Evolutionary conservation across 1,139 yeast genomes (phyloP), one percentile per base, ranked within the genome.

Genomic region (Debaryomycetaceae sp.): DNA sequence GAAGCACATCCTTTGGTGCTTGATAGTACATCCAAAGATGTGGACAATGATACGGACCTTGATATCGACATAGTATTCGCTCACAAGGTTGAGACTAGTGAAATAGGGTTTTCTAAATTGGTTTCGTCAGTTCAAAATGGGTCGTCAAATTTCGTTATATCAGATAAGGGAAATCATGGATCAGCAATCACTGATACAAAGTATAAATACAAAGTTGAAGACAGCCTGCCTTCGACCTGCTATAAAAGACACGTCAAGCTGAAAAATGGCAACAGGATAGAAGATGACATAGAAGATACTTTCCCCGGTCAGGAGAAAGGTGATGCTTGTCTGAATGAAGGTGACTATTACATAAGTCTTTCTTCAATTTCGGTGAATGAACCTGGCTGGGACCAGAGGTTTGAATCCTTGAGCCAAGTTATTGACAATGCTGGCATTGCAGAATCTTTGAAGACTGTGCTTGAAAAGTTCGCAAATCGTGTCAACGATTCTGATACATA

Each of bases 111-210:
- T 7, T 45, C 56, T 3, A 40, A 59, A 17, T 54, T 59, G 18
- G 47, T 49, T 2, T 41, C 43, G n/a, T 39, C 53, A 14, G 40
- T 38, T 4, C 74, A 70, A 47, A 59, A 63, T 43, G 86, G 85
- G 28, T 65, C 78, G 1, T 77, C 85, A 0, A 47, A 48, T 5
- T 79, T 63, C 47, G 59, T 67, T 2, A 41, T 78, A 4, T 56
- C 78, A 3, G 70, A 76, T 11, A 43, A 50, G 7, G 83, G 83
- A 1, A 79, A 79, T 49, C 65, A 68, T 49, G 86, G 85, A 0
- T 47, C 51, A 33, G 85, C 82, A 2, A 48, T 61, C 2, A 53
- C 63, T 33, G 50, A 48, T 3, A 65, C 79, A 14, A 67, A 66
- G 43, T 76, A 65, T 56, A 63, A 56, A 40, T 57, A 59, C 45